These are phyloP conservation scores for Pythium scleroteichum DNA, from an alignment of 352 stramenopile species.

Conservation along the genomic window DNA sequence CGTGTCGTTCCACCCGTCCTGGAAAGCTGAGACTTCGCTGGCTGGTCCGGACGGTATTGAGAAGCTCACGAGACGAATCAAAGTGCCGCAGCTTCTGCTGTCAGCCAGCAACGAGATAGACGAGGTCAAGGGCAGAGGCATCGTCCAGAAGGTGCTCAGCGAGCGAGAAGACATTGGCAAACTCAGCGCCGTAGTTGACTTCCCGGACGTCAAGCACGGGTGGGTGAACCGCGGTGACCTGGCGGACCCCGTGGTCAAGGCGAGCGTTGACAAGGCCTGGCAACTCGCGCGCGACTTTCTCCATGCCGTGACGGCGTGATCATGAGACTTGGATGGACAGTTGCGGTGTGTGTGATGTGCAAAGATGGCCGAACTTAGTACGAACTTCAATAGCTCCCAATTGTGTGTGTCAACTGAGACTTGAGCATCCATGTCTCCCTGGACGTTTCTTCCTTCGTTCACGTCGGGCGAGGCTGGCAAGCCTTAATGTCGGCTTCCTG, in stretches of 20 bases:
- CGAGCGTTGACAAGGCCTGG: conserved; percentile 45
- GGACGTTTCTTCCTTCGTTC: too few relatives aligned
- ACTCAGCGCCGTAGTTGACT: conserved; percentile 39
- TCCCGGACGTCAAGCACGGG: conserved; percentile 45
- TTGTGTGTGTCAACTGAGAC: too few relatives aligned
- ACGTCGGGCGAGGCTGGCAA: too few relatives aligned
- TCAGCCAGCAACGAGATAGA: conserved; percentile 39
- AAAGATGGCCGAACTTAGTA: too few relatives aligned
- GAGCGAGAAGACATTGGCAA: conserved; percentile 4
- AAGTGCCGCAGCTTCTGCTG: conserved; percentile 45
- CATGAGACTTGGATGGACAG: too few relatives aligned
- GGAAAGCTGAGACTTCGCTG: conserved; percentile 36
- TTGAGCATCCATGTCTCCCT: too few relatives aligned
- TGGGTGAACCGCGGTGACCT: conserved; percentile 66
- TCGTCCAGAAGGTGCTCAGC: conserved; percentile 45
- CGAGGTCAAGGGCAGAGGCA: conserved; percentile 31
- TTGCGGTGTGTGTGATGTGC: too few relatives aligned
- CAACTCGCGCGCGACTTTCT: conserved; percentile 17
- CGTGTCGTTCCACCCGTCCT: conserved; percentile 35
- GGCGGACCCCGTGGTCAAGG: conserved; percentile 35
- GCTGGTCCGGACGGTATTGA: conserved; percentile 35
- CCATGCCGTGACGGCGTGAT: conserved; percentile 9
- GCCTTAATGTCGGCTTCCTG: too few relatives aligned
- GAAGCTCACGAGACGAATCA: conserved; percentile 40
- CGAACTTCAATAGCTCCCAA: too few relatives aligned